A percentile compares a stretch with the other conserved stretches of the same genome.
phyloP scores from a whole-genome alignment of 2,329 filamentous ascomycete genomes.

The Macrophomina tecta region DNA sequence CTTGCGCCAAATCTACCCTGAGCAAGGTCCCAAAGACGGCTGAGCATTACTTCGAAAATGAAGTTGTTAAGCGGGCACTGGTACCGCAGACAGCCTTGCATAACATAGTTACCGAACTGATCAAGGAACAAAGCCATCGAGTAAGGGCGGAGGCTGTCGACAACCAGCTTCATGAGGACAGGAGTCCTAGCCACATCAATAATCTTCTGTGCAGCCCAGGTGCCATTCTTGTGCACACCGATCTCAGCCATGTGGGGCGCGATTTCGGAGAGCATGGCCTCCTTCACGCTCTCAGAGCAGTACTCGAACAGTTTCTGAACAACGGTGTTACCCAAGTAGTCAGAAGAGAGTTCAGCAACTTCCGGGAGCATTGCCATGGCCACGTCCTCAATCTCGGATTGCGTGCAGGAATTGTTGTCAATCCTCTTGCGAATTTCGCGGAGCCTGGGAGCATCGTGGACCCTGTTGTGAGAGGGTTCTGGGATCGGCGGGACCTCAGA shows the following conservation, averaged over 20 bases:
- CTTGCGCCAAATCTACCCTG: conserved; percentile 94
- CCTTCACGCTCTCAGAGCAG: conserved; percentile 87
- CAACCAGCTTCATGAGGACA: conserved; percentile 81
- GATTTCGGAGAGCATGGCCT: conserved; percentile 88
- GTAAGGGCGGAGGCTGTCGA: conserved; percentile 83
- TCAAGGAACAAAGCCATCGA: conserved; percentile 92
- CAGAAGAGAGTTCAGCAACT: conserved; percentile 90
- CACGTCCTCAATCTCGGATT: conserved; percentile 88
- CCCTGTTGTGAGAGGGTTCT: conserved; percentile 85
- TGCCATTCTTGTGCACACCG: conserved; percentile 98
- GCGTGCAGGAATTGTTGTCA: conserved; percentile 87
- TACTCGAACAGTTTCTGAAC: conserved; percentile 98
- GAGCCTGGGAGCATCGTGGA: conserved; percentile 92
- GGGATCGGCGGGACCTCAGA: conserved; percentile 88
- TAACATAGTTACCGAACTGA: conserved; percentile 97
- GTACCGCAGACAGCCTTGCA: conserved; percentile 95
- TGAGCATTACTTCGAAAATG: conserved; percentile 97
- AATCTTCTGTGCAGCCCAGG: conserved; percentile 99
- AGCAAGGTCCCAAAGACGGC: conserved; percentile 88
- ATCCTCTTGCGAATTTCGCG: conserved; percentile 97
- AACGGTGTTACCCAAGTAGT: conserved; percentile 98
- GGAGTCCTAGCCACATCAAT: conserved; percentile 93
- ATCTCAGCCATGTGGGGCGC: conserved; percentile 93
- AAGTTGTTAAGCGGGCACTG: conserved; percentile 89
- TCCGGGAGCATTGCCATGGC: conserved; percentile 95